Conservation (phyloP, 306 rosid genomes). For the Potentilla sterilis region DNA sequence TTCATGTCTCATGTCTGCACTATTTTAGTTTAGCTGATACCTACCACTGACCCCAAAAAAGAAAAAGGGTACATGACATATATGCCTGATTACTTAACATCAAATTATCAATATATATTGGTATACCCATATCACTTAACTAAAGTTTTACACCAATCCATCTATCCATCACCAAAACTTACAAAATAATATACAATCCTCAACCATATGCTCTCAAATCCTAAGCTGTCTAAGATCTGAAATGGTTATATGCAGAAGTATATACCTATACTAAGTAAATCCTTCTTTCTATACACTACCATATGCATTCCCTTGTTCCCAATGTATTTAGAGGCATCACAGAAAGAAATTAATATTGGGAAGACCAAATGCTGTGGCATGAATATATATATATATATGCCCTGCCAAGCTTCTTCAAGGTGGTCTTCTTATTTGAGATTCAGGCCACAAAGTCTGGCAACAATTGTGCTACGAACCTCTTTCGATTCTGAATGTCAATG, state of each 20-base stretch:
- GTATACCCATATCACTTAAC: conserved; percentile 47
- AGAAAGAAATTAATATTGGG: conserved; percentile 30
- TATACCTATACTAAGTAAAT: conserved; percentile 79
- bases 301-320: conserved; percentile 43
- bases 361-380: conserved; percentile 11
- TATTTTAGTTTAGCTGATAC: not conserved
- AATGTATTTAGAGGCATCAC: conserved; percentile 17
- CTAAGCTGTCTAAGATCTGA: conserved; percentile 66
- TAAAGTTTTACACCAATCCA: conserved; percentile 63
- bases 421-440: conserved; percentile 22
- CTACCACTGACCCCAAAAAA: conserved; percentile 6
- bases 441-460: conserved; percentile 84
- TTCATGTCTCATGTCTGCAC: not conserved
- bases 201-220: conserved; percentile 71
- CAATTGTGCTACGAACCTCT: conserved; percentile 88
- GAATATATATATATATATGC: not conserved
- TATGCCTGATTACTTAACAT: conserved; percentile 27
- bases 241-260: conserved; percentile 67
- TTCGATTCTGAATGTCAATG: conserved; percentile 84
- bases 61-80: not conserved
- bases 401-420: conserved; percentile 29
- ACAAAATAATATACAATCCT: conserved; percentile 93
- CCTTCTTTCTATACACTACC: conserved; percentile 77
- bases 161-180: conserved; percentile 59
- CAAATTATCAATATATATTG: conserved; percentile 51